phyloP scores from a whole-genome alignment of 2,329 filamentous ascomycete genomes.

The Sporothrix mexicana region DNA sequence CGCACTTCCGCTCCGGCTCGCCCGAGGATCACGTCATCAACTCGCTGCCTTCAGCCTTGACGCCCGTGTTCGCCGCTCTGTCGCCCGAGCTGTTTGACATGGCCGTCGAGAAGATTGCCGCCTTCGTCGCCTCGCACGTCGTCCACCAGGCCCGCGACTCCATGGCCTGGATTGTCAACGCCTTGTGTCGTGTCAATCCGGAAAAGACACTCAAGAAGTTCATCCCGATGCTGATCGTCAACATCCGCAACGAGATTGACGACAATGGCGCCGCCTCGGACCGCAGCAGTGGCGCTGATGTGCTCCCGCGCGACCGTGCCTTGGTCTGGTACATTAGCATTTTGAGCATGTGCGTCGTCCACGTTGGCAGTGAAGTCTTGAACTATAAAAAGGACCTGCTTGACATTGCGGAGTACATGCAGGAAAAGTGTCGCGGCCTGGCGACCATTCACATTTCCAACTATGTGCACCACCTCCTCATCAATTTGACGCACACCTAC shows the following conservation, averaged over 20 bases:
- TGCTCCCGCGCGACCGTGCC: slow-evolving; percentile 87
- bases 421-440: slow-evolving; percentile 89
- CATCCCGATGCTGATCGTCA: slow-evolving; percentile 85
- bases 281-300: slow-evolving; percentile 89
- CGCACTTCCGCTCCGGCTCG: slow-evolving; percentile 84
- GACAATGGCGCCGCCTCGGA: slow-evolving; percentile 96
- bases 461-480: slow-evolving; percentile 92
- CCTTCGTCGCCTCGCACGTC: slow-evolving; percentile 91
- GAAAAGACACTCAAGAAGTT: slow-evolving; percentile 91
- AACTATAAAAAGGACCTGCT: slow-evolving; percentile 88
- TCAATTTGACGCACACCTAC: slow-evolving; percentile 94
- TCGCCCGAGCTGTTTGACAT: slow-evolving; percentile 94
- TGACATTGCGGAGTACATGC: slow-evolving; percentile 93
- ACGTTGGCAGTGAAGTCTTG: slow-evolving; percentile 88
- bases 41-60: slow-evolving; percentile 87
- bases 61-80: slow-evolving; percentile 85
- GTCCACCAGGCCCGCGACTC: slow-evolving; percentile 96
- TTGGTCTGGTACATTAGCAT: slow-evolving; percentile 97
- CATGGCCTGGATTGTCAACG: slow-evolving; percentile 98
- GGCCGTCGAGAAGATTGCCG: slow-evolving; percentile 86
- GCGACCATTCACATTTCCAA: slow-evolving; percentile 97
- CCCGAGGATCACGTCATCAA: slow-evolving; percentile 98
- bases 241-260: slow-evolving; percentile 95
- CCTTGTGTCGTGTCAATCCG: slow-evolving; percentile 92
- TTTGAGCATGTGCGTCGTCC: slow-evolving; percentile 96